These are phyloP conservation scores for Solanum sejunctum DNA, from an alignment of 257 asterid species.

Conservation along the genomic window DNA sequence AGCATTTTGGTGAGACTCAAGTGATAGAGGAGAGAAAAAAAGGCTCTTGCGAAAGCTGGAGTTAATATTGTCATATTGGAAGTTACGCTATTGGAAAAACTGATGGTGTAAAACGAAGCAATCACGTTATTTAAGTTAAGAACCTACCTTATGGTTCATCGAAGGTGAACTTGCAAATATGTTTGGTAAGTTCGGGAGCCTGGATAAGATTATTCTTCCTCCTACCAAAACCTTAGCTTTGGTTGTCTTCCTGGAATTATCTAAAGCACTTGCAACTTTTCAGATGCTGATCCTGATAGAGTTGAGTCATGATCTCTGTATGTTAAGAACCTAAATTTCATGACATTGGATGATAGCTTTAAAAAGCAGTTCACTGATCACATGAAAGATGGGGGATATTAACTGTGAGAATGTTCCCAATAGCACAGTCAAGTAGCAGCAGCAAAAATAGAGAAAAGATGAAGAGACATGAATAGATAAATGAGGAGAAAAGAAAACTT, in stretches of 20 bases:
- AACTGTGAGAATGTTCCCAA: slow-evolving; percentile 35
- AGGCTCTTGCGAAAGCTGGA: slow-evolving; percentile 73
- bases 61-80: slow-evolving; percentile 66
- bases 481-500: too few relatives aligned
- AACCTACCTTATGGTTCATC: slow-evolving; percentile 85
- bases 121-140: slow-evolving; percentile 80
- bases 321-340: slow-evolving; percentile 89
- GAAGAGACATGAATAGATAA: too few relatives aligned
- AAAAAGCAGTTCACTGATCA: slow-evolving; percentile 54
- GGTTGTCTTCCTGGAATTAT: slow-evolving; percentile 76
- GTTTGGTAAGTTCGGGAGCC: slow-evolving; percentile 82
- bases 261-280: slow-evolving; percentile 89
- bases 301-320: slow-evolving; percentile 7
- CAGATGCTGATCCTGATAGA: not conserved
- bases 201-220: slow-evolving; percentile 82
- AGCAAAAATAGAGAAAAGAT: too few relatives aligned
- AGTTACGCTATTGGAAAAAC: slow-evolving; percentile 68
- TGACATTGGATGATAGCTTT: slow-evolving; percentile 64
- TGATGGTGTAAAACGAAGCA: slow-evolving; percentile 78
- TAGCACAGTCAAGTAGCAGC: too few relatives aligned
- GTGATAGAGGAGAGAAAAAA: slow-evolving; percentile 86
- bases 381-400: slow-evolving; percentile 65
- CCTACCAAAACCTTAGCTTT: slow-evolving; percentile 78
- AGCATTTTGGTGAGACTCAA: slow-evolving; percentile 88
- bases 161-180: slow-evolving; percentile 64